Conservation (phyloP, 2,329 filamentous ascomycete genomes). For the Colletotrichum sp. region DNA sequence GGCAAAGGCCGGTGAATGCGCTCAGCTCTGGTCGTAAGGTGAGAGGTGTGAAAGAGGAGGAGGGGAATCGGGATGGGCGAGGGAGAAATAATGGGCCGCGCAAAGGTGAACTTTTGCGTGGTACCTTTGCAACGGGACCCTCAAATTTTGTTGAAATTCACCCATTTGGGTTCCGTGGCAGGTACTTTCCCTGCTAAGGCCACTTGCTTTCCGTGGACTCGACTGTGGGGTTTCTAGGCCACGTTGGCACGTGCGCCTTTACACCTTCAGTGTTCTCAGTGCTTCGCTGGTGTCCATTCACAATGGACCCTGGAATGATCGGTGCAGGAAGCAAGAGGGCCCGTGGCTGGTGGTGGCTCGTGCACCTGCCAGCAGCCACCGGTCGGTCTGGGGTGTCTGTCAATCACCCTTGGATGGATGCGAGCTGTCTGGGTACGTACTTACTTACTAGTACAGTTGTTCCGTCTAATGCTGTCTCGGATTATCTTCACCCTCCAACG, state of each 20-base stretch:
- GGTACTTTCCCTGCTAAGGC: conserved; percentile 18
- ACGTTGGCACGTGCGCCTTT: conserved; percentile 11
- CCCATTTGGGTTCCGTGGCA: conserved; percentile 21
- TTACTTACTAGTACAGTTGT: neutral
- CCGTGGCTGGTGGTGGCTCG: neutral
- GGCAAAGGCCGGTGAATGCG: neutral
- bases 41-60: conserved; percentile 2
- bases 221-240: conserved; percentile 14
- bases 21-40: neutral
- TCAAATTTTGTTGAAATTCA: conserved; percentile 25
- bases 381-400: neutral
- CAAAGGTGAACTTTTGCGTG: conserved; percentile 16
- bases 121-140: neutral
- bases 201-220: conserved; percentile 10
- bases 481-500: neutral
- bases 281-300: neutral
- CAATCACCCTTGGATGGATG: neutral
- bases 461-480: neutral
- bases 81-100: conserved; percentile 1
- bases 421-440: neutral
- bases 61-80: conserved; percentile 22
- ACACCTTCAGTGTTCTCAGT: neutral
- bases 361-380: conserved; percentile 4
- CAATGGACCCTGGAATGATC: conserved; percentile 10
- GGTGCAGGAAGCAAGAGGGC: neutral